phyloP scores from a whole-genome alignment of 352 stramenopile species.

The Phytophthora sp. region DNA sequence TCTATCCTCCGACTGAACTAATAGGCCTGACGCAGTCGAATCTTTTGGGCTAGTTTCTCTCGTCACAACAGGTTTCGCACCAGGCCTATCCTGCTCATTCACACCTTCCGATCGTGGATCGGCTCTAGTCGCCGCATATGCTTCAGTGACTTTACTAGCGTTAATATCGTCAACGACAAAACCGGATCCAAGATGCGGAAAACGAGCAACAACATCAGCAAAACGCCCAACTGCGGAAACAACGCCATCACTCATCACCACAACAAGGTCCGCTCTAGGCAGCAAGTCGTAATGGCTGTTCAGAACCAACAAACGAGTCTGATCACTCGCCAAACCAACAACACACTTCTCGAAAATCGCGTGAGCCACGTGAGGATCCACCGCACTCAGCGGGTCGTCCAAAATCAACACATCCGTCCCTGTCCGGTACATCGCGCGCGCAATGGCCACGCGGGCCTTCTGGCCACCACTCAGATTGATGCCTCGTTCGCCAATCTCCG shows the following conservation, averaged over 20 bases:
- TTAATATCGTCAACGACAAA: not conserved
- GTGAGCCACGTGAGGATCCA: constrained; percentile 95
- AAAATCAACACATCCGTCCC: constrained; percentile 91
- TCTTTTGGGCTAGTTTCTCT: not conserved
- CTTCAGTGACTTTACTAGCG: too few relatives aligned
- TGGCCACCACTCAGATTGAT: constrained; percentile 68
- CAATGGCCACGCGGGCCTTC: constrained; percentile 82
- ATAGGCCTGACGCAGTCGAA: not conserved
- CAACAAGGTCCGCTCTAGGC: constrained; percentile 49
- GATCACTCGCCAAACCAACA: constrained; percentile 45
- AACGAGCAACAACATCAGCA: constrained; percentile 53
- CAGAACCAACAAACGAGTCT: constrained; percentile 91
- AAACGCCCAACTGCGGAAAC: constrained; percentile 82
- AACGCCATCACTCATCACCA: constrained; percentile 72
- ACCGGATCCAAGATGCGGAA: constrained; percentile 23
- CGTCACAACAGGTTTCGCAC: not conserved
- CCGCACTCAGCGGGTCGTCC: constrained; percentile 94
- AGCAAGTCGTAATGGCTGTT: constrained; percentile 93
- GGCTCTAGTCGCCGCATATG: too few relatives aligned
- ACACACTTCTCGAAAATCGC: constrained; percentile 93
- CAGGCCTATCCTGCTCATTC: not conserved
- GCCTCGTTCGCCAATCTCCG: constrained; percentile 59
- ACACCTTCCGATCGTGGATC: too few relatives aligned
- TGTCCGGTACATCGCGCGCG: constrained; percentile 89
- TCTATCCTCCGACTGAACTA: constrained; percentile 35